phyloP scores from a whole-genome alignment of 202 grass and related monocot species.

The Musa balbisiana region DNA sequence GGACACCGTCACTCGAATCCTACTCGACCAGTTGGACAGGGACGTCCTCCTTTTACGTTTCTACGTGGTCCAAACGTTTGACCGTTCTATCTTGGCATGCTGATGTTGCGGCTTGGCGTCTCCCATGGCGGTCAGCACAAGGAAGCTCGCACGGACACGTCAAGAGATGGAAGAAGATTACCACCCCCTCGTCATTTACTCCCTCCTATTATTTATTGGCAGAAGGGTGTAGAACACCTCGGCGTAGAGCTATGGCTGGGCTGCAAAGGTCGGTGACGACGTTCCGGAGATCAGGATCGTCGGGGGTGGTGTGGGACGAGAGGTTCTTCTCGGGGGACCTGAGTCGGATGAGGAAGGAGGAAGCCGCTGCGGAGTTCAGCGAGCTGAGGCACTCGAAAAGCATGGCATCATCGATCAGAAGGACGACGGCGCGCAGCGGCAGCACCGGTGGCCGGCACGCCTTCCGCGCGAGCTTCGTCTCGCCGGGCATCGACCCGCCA shows the following conservation, averaged over 20 bases:
- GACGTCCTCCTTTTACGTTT: no score
- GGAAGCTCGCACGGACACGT: no score
- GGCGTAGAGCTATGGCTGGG: background rate
- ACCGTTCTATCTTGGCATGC: no score
- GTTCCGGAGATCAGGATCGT: background rate
- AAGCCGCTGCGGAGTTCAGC: background rate
- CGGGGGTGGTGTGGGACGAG: slow-evolving; percentile 11
- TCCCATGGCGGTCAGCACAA: no score
- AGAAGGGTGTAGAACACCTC: background rate
- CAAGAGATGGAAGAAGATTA: background rate
- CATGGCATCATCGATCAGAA: background rate
- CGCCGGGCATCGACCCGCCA: no score
- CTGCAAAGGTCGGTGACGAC: slow-evolving; percentile 2
- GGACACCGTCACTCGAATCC: no score
- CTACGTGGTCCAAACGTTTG: no score
- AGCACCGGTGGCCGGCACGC: background rate
- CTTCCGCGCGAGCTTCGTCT: no score
- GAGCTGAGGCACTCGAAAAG: background rate
- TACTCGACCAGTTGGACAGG: no score
- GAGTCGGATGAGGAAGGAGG: background rate
- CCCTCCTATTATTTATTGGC: background rate
- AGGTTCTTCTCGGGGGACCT: background rate
- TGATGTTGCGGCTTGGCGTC: no score
- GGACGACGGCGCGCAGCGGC: background rate
- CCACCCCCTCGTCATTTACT: background rate